phyloP scores from a whole-genome alignment of 2,329 filamentous ascomycete species.

The Lachnellula willkommii region DNA sequence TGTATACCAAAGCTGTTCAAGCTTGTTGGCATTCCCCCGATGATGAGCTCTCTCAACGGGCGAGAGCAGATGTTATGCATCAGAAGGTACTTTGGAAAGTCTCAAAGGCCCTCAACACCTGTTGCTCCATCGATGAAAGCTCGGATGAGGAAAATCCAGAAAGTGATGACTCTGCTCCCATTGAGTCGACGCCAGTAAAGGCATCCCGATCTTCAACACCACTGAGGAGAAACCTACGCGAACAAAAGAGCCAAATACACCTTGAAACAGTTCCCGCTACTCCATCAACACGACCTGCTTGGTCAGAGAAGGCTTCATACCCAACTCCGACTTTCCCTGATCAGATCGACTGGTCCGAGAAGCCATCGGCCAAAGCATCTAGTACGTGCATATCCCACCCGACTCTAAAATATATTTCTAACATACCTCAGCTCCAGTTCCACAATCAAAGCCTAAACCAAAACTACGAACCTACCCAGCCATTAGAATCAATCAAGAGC shows the following conservation, averaged over 20 bases:
- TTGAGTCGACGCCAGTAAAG: constrained; percentile 17
- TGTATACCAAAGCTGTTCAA: constrained; percentile 71
- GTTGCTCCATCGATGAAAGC: constrained; percentile 55
- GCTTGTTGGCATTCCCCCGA: constrained; percentile 68
- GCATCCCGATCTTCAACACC: constrained; percentile 19
- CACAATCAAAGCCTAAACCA: constrained; percentile 23
- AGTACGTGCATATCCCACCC: constrained; percentile 13
- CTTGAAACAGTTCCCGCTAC: constrained; percentile 8
- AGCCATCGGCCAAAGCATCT: constrained; percentile 14
- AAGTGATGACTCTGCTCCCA: constrained; percentile 41
- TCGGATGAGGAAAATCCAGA: constrained; percentile 49
- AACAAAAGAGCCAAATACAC: constrained; percentile 13
- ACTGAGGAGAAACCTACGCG: constrained; percentile 15
- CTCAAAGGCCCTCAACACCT: constrained; percentile 48
- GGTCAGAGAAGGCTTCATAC: constrained; percentile 23
- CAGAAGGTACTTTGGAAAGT: constrained; percentile 52
- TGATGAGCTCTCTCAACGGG: constrained; percentile 46
- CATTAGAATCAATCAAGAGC: constrained; percentile 51
- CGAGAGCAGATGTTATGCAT: constrained; percentile 47
- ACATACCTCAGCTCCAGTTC: constrained; percentile 8
- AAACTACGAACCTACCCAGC: constrained; percentile 57
- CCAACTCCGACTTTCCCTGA: constrained; percentile 13
- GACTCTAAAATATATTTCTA: background rate
- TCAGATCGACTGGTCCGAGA: constrained; percentile 23
- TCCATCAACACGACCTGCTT: constrained; percentile 12